phyloP scores from a whole-genome alignment of 2,329 filamentous ascomycete species.

The Hortaea sp. region DNA sequence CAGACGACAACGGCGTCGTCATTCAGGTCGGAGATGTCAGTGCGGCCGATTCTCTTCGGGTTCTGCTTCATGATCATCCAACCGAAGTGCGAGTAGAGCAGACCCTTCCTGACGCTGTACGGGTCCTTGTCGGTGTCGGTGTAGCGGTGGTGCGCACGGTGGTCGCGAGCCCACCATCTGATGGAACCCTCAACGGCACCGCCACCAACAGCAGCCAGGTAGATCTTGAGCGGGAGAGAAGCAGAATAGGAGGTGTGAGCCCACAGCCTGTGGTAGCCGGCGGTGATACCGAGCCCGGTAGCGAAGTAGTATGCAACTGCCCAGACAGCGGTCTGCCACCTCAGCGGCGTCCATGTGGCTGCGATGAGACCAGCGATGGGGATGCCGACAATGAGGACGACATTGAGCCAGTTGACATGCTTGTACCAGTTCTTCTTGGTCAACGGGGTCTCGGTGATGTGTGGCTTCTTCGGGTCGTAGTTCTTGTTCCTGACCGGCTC shows the following conservation, averaged over 20 bases:
- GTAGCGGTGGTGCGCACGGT: constrained; percentile 82
- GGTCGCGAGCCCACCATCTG: constrained; percentile 80
- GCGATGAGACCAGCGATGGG: constrained; percentile 64
- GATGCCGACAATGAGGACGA: constrained; percentile 67
- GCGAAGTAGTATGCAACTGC: constrained; percentile 73
- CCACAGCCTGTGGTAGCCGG: constrained; percentile 72
- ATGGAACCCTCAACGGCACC: constrained; percentile 79
- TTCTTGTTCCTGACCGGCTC: constrained; percentile 44
- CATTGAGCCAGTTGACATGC: constrained; percentile 91
- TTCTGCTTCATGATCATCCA: constrained; percentile 96
- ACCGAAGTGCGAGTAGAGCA: constrained; percentile 73
- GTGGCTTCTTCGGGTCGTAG: constrained; percentile 61
- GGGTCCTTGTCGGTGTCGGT: constrained; percentile 89
- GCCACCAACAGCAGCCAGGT: constrained; percentile 69
- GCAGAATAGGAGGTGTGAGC: constrained; percentile 78
- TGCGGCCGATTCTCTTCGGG: constrained; percentile 77
- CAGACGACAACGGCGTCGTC: constrained; percentile 76
- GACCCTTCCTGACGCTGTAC: constrained; percentile 81
- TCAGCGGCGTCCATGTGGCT: constrained; percentile 68
- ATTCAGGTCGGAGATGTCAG: constrained; percentile 80
- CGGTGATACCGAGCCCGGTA: constrained; percentile 42
- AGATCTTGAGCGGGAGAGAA: constrained; percentile 64
- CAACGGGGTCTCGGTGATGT: constrained; percentile 75
- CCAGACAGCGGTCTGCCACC: constrained; percentile 61
- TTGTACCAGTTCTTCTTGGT: constrained; percentile 79